These are phyloP conservation scores for Clavariopsis aquatica DNA, from an alignment of 495 filamentous ascomycete species.

Conservation along the genomic window DNA sequence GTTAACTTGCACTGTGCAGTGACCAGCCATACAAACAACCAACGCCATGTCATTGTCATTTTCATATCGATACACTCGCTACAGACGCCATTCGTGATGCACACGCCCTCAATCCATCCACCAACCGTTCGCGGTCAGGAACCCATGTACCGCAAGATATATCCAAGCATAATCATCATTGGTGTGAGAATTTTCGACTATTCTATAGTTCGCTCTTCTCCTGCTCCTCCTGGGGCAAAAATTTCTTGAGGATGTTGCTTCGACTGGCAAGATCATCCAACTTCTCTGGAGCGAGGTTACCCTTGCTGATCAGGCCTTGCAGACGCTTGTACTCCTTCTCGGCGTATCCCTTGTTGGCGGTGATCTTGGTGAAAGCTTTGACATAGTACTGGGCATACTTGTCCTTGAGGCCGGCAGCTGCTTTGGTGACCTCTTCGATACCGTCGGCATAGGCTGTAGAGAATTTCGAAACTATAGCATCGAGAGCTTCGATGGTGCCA, in stretches of 20 bases:
- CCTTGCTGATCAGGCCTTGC: slow-evolving; percentile 78
- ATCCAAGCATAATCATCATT: slow-evolving; percentile 10
- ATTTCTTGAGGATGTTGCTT: slow-evolving; percentile 84
- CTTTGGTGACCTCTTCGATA: slow-evolving; percentile 55
- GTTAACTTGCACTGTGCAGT: not conserved
- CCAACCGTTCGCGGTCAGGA: not conserved
- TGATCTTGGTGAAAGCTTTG: slow-evolving; percentile 82
- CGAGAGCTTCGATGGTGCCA: slow-evolving; percentile 77
- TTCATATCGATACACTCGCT: slow-evolving; percentile 30
- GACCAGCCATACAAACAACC: not conserved
- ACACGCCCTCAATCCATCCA: not conserved
- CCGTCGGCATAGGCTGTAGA: slow-evolving; percentile 33
- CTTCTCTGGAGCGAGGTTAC: slow-evolving; percentile 81
- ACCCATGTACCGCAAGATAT: not conserved
- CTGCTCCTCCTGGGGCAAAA: slow-evolving; percentile 50
- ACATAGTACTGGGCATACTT: slow-evolving; percentile 94
- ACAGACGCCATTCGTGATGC: slow-evolving; percentile 3
- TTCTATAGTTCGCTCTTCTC: slow-evolving; percentile 41
- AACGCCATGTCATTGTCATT: slow-evolving; percentile 17
- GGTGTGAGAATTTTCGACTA: not conserved
- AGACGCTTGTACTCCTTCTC: slow-evolving; percentile 84
- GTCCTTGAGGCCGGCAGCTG: slow-evolving; percentile 65
- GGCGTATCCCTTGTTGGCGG: slow-evolving; percentile 72
- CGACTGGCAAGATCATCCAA: slow-evolving; percentile 83
- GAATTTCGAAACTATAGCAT: slow-evolving; percentile 61